A percentile compares a stretch with the other conserved stretches of the same genome.
Evolutionary conservation across 352 stramenopile genomes (phyloP).

Genomic region (Globisporangium yorkense): DNA sequence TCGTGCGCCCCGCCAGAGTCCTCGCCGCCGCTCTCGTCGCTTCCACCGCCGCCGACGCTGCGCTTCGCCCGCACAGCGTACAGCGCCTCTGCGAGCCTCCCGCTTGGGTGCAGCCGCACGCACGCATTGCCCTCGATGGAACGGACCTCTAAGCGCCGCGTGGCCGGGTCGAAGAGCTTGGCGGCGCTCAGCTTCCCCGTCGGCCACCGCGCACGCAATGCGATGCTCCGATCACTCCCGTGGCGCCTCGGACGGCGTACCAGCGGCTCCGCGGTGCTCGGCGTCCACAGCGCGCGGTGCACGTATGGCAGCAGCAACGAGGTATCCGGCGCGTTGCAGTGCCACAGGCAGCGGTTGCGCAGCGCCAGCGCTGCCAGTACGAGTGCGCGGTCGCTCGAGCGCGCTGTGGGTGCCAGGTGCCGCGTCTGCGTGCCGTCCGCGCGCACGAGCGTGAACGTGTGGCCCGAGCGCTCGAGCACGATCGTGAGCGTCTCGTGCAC

Average conservation of each 20-base stretch:
- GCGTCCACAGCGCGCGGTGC: conserved; percentile 17
- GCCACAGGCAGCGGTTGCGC: conserved; percentile 45
- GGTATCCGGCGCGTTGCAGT: conserved; percentile 1
- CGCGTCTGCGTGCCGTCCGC: conserved; percentile 38
- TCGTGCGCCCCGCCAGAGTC: conserved; percentile 7
- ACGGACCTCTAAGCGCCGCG: conserved; percentile 44
- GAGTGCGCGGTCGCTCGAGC: conserved; percentile 37
- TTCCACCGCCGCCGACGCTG: background rate
- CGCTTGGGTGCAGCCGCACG: conserved; percentile 29
- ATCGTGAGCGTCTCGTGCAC: conserved; percentile 51
- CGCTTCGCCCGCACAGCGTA: conserved; percentile 32
- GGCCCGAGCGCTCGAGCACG: conserved; percentile 51
- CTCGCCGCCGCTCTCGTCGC: conserved; percentile 8
- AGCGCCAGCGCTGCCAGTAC: conserved; percentile 36
- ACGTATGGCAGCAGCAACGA: conserved; percentile 33
- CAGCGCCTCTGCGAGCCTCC: conserved; percentile 29
- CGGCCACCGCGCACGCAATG: conserved; percentile 32
- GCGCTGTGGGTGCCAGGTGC: conserved; percentile 52
- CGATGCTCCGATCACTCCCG: background rate
- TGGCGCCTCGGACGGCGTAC: no score
- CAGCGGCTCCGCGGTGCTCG: no score
- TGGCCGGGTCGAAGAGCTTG: conserved; percentile 24
- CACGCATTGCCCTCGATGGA: conserved; percentile 61
- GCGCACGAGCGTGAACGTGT: conserved; percentile 53
- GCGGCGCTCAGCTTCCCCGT: conserved; percentile 14